Conservation (phyloP, 1,284 basidiomycete genomes). For the Malassezia globosa region DNA sequence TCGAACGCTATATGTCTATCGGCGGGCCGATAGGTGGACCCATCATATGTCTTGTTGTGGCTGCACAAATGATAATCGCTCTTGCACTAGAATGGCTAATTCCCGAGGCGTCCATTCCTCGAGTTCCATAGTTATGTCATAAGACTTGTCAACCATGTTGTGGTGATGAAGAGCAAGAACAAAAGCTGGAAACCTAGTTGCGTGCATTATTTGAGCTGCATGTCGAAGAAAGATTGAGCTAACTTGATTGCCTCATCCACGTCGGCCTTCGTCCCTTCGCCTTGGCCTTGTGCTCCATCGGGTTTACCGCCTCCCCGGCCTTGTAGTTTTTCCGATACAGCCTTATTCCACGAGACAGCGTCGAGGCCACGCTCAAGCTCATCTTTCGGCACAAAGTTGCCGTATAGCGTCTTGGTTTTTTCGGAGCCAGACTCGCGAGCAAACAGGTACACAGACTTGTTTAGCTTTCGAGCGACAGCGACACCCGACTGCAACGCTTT, state of each 20-base stretch:
- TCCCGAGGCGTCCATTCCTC: constrained; percentile 56
- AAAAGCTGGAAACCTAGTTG: no score
- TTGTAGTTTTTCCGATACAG: constrained; percentile 29
- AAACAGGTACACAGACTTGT: constrained; percentile 79
- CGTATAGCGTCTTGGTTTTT: constrained; percentile 67
- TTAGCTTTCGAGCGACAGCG: constrained; percentile 64
- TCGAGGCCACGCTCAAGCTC: constrained; percentile 30
- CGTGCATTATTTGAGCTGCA: constrained; percentile 18
- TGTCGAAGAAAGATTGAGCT: constrained; percentile 19
- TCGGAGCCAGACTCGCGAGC: constrained; percentile 54
- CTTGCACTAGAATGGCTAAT: constrained; percentile 63
- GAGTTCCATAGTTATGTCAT: not conserved
- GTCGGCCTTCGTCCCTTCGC: constrained; percentile 32
- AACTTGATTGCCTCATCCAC: constrained; percentile 34
- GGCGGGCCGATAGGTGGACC: constrained; percentile 63
- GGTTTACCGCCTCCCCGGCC: constrained; percentile 41
- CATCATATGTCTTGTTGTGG: constrained; percentile 65
- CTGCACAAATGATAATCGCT: constrained; percentile 70
- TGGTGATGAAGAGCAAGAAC: no score
- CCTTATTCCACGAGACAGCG: constrained; percentile 40
- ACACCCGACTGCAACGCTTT: constrained; percentile 62
- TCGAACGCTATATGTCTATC: constrained; percentile 14
- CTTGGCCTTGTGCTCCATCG: constrained; percentile 42
- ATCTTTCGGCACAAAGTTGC: constrained; percentile 63
- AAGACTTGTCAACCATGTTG: no score